A percentile compares a stretch with the other conserved stretches of the same genome.
phyloP scores from a whole-genome alignment of 345 rosid species.

The Populus simonii region DNA sequence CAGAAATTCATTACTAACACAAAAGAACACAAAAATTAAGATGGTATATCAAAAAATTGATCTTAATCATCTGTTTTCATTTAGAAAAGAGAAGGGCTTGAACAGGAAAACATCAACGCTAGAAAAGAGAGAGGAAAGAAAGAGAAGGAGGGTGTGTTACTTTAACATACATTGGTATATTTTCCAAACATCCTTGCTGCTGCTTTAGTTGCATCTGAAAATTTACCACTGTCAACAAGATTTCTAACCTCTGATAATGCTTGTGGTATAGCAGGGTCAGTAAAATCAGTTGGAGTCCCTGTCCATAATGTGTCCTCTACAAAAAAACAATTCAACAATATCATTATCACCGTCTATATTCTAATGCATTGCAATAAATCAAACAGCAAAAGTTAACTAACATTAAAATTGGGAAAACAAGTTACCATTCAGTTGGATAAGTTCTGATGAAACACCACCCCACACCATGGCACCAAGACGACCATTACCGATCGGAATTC shows the following conservation, averaged over 20 bases:
- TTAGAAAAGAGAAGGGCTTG: not conserved
- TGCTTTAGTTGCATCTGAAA: not conserved
- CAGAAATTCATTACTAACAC: no score
- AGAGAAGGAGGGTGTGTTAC: not conserved
- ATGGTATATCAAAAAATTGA: not conserved
- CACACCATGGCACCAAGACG: slow-evolving; percentile 20
- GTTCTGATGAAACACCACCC: slow-evolving; percentile 13
- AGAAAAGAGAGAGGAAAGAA: not conserved
- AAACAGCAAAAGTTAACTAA: not conserved
- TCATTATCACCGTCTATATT: not conserved
- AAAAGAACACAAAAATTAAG: no score
- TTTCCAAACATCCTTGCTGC: not conserved
- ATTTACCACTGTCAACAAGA: not conserved
- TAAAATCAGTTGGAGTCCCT: not conserved
- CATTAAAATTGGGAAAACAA: not conserved
- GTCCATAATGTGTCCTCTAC: not conserved
- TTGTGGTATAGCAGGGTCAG: not conserved
- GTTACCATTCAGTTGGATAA: slow-evolving; percentile 14
- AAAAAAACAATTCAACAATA: not conserved
- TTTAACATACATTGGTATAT: not conserved
- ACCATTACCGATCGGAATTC: slow-evolving; percentile 18
- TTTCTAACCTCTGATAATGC: not conserved
- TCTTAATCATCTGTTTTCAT: not conserved
- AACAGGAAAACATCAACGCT: not conserved
- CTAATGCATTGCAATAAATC: not conserved